A percentile compares a stretch with the other conserved stretches of the same genome.
Evolutionary conservation across 345 rosid species (phyloP).

Genomic region (Hibiscus trionum): DNA sequence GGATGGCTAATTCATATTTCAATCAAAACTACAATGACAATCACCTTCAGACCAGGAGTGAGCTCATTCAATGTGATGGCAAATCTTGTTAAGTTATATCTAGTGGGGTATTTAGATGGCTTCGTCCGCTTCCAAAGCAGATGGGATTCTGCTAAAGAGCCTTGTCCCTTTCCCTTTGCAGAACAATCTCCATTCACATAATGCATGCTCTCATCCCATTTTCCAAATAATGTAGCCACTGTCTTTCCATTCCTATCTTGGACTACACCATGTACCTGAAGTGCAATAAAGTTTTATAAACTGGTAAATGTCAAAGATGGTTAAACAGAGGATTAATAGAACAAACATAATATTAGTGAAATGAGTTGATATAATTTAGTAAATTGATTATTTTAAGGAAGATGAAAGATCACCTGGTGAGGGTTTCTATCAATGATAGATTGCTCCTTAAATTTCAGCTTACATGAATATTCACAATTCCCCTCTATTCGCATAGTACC

Average conservation of each 20-base stretch:
- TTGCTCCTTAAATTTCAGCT: neutral
- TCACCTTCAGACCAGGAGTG: constrained; percentile 74
- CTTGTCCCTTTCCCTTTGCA: constrained; percentile 62
- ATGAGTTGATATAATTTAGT: neutral
- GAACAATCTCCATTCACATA: constrained; percentile 66
- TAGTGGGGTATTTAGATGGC: constrained; percentile 65
- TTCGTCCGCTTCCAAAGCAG: constrained; percentile 77
- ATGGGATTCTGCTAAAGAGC: constrained; percentile 48
- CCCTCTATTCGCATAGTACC: neutral
- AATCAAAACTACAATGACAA: constrained; percentile 4
- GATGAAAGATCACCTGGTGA: neutral
- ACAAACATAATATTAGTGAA: neutral
- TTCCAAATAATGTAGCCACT: constrained; percentile 79
- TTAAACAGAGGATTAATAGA: neutral
- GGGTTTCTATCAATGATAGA: neutral
- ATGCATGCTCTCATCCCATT: constrained; percentile 97
- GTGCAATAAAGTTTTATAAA: neutral
- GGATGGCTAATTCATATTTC: neutral
- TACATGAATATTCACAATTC: neutral
- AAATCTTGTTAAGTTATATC: constrained; percentile 81
- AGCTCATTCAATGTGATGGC: constrained; percentile 91
- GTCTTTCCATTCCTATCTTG: constrained; percentile 74
- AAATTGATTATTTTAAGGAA: neutral
- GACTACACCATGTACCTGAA: constrained; percentile 88
- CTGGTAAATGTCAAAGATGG: neutral